Evolutionary conservation across 768 basidiomycete species (phyloP).

Genomic region (Mycena maculata): DNA sequence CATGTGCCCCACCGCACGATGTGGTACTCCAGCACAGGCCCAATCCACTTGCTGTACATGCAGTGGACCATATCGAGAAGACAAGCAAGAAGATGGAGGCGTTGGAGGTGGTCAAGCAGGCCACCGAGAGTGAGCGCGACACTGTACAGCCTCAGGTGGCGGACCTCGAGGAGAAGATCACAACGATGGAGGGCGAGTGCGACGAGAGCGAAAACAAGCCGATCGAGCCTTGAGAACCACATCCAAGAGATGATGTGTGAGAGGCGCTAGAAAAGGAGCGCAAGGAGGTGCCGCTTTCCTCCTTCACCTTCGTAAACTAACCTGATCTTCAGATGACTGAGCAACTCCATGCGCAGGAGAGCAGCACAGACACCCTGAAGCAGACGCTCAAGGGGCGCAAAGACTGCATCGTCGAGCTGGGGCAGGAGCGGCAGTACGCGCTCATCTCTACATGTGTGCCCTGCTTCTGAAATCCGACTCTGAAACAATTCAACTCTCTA

Average conservation of each 20-base stretch:
- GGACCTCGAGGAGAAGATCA: slow-evolving; percentile 55
- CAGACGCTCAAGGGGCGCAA: slow-evolving; percentile 65
- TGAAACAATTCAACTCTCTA: too few species aligned
- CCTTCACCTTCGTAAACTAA: neutral
- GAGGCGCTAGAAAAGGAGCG: slow-evolving; percentile 68
- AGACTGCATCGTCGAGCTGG: slow-evolving; percentile 60
- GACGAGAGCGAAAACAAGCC: slow-evolving; percentile 66
- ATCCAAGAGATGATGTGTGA: slow-evolving; percentile 63
- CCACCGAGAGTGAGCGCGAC: slow-evolving; percentile 54
- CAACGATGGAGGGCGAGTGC: slow-evolving; percentile 65
- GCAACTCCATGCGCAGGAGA: slow-evolving; percentile 63
- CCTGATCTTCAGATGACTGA: slow-evolving; percentile 57
- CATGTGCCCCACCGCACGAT: too few species aligned
- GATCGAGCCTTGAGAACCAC: slow-evolving; percentile 65
- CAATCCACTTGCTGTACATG: slow-evolving; percentile 72
- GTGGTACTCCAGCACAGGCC: too few species aligned
- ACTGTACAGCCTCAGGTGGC: slow-evolving; percentile 53
- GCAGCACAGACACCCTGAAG: slow-evolving; percentile 60
- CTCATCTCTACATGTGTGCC: too few species aligned
- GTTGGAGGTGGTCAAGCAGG: slow-evolving; percentile 50
- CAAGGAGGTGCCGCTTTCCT: slow-evolving; percentile 55
- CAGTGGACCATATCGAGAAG: slow-evolving; percentile 75
- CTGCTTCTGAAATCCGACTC: too few species aligned
- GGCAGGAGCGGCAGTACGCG: slow-evolving; percentile 67
- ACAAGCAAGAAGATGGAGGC: slow-evolving; percentile 58